phyloP scores from a whole-genome alignment of 306 rosid species.

The Lotus japonicus region DNA sequence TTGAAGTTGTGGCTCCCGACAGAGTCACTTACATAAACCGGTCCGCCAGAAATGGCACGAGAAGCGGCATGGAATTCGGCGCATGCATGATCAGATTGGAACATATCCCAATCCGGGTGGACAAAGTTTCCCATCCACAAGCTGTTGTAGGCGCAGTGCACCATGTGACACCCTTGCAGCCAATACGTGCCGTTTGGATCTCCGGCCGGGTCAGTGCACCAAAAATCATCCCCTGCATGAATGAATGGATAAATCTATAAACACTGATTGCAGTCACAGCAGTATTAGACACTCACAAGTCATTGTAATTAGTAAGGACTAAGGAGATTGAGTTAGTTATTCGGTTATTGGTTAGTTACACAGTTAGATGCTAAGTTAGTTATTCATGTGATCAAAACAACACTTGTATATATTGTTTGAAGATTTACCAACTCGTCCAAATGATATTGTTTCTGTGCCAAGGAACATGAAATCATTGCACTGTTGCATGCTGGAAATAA shows the following conservation, averaged over 20 bases:
- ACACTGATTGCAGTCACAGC: too few relatives aligned
- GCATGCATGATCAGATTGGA: constrained; percentile 61
- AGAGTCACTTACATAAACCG: constrained; percentile 61
- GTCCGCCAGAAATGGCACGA: constrained; percentile 77
- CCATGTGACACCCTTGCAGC: constrained; percentile 87
- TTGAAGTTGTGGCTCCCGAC: constrained; percentile 69
- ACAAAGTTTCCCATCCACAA: constrained; percentile 79
- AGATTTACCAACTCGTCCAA: constrained; percentile 61
- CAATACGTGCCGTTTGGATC: constrained; percentile 66
- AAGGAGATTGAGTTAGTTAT: too few relatives aligned
- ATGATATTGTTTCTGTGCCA: constrained; percentile 65
- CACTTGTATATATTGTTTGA: too few relatives aligned
- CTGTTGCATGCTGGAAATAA: constrained; percentile 77
- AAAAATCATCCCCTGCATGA: constrained; percentile 67
- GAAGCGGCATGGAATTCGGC: constrained; percentile 72
- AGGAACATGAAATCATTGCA: constrained; percentile 82
- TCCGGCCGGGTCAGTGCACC: constrained; percentile 53
- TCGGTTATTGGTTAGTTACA: too few relatives aligned
- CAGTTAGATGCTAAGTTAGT: too few relatives aligned
- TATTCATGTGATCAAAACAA: too few relatives aligned
- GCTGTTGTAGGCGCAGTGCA: constrained; percentile 75
- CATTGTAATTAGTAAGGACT: too few relatives aligned
- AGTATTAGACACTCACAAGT: too few relatives aligned
- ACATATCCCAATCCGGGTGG: constrained; percentile 91
- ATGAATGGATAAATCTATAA: not conserved